These are phyloP conservation scores for Penicillium canescens DNA, from an alignment of 495 filamentous ascomycete species.

Conservation along the genomic window DNA sequence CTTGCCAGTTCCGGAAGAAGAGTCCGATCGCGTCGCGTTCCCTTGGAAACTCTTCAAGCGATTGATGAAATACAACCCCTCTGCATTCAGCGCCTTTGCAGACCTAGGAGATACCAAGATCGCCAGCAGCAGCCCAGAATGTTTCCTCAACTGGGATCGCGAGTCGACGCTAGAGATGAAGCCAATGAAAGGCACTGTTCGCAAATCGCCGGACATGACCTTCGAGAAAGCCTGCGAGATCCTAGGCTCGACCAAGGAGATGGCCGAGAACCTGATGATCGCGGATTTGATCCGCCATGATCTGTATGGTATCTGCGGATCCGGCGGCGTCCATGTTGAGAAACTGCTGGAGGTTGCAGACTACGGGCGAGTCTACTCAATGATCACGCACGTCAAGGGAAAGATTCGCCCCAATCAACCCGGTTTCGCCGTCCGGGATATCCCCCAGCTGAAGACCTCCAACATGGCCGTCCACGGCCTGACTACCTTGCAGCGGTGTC, in stretches of 20 bases:
- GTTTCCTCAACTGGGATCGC: constrained; percentile 76
- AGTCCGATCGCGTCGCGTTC: constrained; percentile 26
- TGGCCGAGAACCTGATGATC: constrained; percentile 97
- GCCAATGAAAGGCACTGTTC: constrained; percentile 95
- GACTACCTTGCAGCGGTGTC: constrained; percentile 71
- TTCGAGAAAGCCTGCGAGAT: constrained; percentile 65
- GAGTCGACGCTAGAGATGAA: constrained; percentile 48
- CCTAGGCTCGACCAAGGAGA: constrained; percentile 79
- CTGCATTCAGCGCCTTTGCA: constrained; percentile 83
- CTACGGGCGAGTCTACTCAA: constrained; percentile 84
- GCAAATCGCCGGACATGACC: constrained; percentile 65
- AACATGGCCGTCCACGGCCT: constrained; percentile 58
- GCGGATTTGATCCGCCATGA: constrained; percentile 94
- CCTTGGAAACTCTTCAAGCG: constrained; percentile 72
- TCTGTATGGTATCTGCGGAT: constrained; percentile 75
- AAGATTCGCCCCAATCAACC: constrained; percentile 41
- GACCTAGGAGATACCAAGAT: constrained; percentile 69
- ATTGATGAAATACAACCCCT: constrained; percentile 73
- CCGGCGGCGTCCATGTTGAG: constrained; percentile 62
- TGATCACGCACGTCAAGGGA: constrained; percentile 84
- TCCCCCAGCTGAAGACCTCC: constrained; percentile 31
- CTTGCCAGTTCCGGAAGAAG: constrained; percentile 27
- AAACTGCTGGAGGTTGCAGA: constrained; percentile 86
- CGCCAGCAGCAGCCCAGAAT: constrained; percentile 85
- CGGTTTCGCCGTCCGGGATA: constrained; percentile 38